A percentile compares a stretch with the other conserved stretches of the same genome.
Evolutionary conservation across 2,329 filamentous ascomycete genomes (phyloP).

Genomic region (Periconia sp.): DNA sequence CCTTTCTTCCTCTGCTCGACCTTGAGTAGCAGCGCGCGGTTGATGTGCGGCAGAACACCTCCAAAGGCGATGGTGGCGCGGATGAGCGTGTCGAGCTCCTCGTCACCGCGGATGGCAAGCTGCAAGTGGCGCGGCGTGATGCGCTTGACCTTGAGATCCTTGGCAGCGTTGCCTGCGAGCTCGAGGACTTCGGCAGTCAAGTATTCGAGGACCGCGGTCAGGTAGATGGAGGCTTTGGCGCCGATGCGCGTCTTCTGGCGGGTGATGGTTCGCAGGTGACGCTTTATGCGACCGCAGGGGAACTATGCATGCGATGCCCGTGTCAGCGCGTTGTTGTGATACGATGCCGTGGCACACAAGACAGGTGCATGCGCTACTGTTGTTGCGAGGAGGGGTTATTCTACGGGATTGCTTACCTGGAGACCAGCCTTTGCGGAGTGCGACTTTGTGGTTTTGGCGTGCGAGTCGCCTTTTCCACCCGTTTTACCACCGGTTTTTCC

Average conservation of each 20-base stretch:
- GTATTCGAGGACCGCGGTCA: constrained; percentile 97
- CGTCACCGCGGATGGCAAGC: constrained; percentile 96
- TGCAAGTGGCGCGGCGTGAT: constrained; percentile 98
- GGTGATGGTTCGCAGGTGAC: constrained; percentile 98
- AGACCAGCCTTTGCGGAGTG: constrained; percentile 94
- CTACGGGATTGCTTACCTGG: constrained; percentile 71
- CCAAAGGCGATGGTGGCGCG: constrained; percentile 97
- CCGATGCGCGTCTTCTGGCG: constrained; percentile 99
- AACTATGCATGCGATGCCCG: constrained; percentile 67
- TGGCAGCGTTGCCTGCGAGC: constrained; percentile 96
- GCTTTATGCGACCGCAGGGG: constrained; percentile 99
- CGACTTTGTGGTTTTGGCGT: constrained; percentile 89
- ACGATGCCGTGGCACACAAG: constrained; percentile 18
- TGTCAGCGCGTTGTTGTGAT: constrained; percentile 32
- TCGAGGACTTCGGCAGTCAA: constrained; percentile 97
- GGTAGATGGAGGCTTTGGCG: constrained; percentile 97
- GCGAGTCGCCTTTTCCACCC: constrained; percentile 76
- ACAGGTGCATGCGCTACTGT: constrained; percentile 15
- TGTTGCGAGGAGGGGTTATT: constrained; percentile 10
- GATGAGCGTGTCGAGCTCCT: constrained; percentile 97
- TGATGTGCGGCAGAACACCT: constrained; percentile 98
- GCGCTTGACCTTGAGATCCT: constrained; percentile 99
- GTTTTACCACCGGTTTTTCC: constrained; percentile 81
- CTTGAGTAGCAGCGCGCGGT: constrained; percentile 93
- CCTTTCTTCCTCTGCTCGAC: constrained; percentile 99